These are phyloP conservation scores for Hypomyces perniciosus DNA, from an alignment of 2,329 filamentous ascomycete species.

Conservation along the genomic window DNA sequence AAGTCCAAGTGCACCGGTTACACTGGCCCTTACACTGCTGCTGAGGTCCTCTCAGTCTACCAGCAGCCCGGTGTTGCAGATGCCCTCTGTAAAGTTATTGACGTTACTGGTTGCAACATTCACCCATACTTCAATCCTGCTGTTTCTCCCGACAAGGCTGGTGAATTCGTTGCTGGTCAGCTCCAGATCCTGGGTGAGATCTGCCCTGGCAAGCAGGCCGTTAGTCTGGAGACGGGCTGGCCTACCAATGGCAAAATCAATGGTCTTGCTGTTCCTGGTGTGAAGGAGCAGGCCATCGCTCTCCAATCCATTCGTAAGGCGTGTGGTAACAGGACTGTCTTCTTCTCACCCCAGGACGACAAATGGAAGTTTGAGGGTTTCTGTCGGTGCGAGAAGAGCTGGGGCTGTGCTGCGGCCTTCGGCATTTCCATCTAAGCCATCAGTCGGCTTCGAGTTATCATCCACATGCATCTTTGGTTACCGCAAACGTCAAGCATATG, in stretches of 20 bases:
- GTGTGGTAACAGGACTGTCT: constrained; percentile 63
- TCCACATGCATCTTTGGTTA: constrained; percentile 3
- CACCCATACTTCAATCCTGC: constrained; percentile 89
- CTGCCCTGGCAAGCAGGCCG: constrained; percentile 66
- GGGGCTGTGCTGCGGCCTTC: constrained; percentile 49
- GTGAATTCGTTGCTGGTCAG: constrained; percentile 69
- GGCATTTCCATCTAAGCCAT: neutral
- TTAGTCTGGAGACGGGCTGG: constrained; percentile 91
- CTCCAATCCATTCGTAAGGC: constrained; percentile 62
- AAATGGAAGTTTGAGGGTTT: constrained; percentile 69
- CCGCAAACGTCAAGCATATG: neutral
- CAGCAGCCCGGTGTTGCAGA: constrained; percentile 52
- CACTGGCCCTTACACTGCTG: constrained; percentile 70
- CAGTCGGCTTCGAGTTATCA: neutral
- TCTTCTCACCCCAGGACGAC: constrained; percentile 80
- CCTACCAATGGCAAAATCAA: constrained; percentile 65
- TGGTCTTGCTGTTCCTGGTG: constrained; percentile 64
- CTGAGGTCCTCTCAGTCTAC: constrained; percentile 79
- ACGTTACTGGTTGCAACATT: constrained; percentile 78
- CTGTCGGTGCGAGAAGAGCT: constrained; percentile 73
- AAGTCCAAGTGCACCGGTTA: constrained; percentile 67
- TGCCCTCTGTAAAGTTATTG: constrained; percentile 65
- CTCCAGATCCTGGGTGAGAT: constrained; percentile 62
- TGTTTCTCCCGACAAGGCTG: constrained; percentile 58
- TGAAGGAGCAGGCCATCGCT: constrained; percentile 61